Conservation (phyloP, 163 green algal species). For the Coccomyxa subellipsoidea region DNA sequence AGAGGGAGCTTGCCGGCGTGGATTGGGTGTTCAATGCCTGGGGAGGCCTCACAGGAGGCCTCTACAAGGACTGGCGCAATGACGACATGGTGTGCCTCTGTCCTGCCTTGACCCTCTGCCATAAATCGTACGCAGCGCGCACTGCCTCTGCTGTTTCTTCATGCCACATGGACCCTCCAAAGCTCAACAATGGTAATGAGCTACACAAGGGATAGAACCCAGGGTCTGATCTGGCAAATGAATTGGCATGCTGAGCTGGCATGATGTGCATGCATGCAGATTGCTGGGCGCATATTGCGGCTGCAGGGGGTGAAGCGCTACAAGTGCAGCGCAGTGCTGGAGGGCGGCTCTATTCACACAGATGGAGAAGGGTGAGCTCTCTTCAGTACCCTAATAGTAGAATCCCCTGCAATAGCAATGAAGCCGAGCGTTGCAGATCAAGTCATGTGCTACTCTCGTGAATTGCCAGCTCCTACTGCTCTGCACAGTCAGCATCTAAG, state of each 20-base stretch:
- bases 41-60: slow-evolving; percentile 18
- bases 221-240: neutral
- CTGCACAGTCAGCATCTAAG: too few species aligned
- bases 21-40: slow-evolving; percentile 64
- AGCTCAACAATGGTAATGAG: neutral
- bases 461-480: neutral
- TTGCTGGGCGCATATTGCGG: slow-evolving; percentile 39
- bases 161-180: neutral
- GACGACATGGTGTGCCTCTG: neutral
- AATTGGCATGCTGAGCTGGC: neutral
- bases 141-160: too few species aligned
- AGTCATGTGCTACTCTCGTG: neutral
- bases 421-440: neutral
- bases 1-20: slow-evolving; percentile 52
- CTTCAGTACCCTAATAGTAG: too few species aligned
- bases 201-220: neutral
- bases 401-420: neutral
- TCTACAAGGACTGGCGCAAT: slow-evolving; percentile 17
- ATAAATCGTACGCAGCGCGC: too few species aligned
- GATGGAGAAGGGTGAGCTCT: slow-evolving; percentile 64
- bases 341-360: slow-evolving; percentile 68
- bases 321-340: slow-evolving; percentile 53
- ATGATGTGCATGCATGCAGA: slow-evolving; percentile 12
- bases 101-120: too few species aligned
- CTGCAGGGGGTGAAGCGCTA: slow-evolving; percentile 38